Conservation (phyloP, 495 filamentous ascomycete species). For the Aspergillus olivimuriae region DNA sequence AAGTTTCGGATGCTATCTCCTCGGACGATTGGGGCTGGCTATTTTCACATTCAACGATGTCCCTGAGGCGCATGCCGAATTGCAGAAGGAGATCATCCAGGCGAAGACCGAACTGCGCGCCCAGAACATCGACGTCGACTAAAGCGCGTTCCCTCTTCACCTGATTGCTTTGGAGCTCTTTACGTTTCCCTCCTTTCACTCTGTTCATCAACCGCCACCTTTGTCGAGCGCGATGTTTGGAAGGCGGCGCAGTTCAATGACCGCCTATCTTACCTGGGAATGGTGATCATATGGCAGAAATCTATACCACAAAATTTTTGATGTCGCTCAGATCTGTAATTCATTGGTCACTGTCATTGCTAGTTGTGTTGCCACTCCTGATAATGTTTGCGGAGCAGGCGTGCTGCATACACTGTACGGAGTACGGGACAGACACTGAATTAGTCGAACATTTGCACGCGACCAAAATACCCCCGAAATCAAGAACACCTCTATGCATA, state of each 20-base stretch:
- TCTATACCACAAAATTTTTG: too few species aligned
- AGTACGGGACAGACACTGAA: not conserved
- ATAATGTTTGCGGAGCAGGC: not conserved
- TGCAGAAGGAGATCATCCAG: slow-evolving; percentile 61
- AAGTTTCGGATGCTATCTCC: slow-evolving; percentile 86
- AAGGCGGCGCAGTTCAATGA: too few species aligned
- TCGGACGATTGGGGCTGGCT: slow-evolving; percentile 84
- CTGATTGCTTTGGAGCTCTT: not conserved
- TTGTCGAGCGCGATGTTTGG: too few species aligned
- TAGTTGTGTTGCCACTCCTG: not conserved
- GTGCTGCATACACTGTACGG: not conserved
- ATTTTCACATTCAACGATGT: slow-evolving; percentile 96
- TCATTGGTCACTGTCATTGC: not conserved
- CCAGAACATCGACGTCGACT: slow-evolving; percentile 47
- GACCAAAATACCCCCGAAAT: not conserved
- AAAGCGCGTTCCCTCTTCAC: slow-evolving; percentile 12
- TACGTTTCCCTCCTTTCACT: too few species aligned
- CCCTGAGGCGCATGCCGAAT: slow-evolving; percentile 80
- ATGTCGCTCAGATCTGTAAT: too few species aligned
- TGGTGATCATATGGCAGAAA: too few species aligned
- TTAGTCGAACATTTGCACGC: too few species aligned
- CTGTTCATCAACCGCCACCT: too few species aligned
- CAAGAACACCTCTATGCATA: not conserved
- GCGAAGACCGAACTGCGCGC: slow-evolving; percentile 44
- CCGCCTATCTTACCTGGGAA: too few species aligned